phyloP scores from a whole-genome alignment of 2,329 filamentous ascomycete genomes.

The Coniochaeta prunicola region DNA sequence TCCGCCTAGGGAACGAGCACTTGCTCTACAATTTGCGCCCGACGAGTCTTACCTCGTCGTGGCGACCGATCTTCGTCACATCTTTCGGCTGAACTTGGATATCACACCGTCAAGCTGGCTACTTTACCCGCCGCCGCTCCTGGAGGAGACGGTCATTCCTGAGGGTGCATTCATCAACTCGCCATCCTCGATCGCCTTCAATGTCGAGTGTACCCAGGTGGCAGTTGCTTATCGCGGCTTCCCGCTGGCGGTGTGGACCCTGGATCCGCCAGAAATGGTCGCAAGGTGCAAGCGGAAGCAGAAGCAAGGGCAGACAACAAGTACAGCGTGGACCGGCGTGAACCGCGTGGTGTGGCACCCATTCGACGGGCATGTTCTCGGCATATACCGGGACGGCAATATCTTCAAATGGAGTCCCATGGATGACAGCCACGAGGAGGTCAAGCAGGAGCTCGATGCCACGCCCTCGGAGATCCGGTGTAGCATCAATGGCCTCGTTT shows the following conservation, averaged over 20 bases:
- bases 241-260: slow-evolving; percentile 12
- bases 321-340: background rate
- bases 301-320: slow-evolving; percentile 2
- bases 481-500: slow-evolving; percentile 10
- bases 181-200: slow-evolving; percentile 10
- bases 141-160: slow-evolving; percentile 9
- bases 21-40: slow-evolving; percentile 8
- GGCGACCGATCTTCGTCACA: slow-evolving; percentile 5
- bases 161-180: slow-evolving; percentile 7
- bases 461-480: slow-evolving; percentile 4
- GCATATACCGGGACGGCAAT: slow-evolving; percentile 13
- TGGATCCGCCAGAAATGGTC: slow-evolving; percentile 13
- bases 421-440: slow-evolving; percentile 13
- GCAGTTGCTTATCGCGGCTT: slow-evolving; percentile 11
- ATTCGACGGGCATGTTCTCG: slow-evolving; percentile 11
- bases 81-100: slow-evolving; percentile 3
- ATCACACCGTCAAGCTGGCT: background rate
- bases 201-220: slow-evolving; percentile 11
- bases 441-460: slow-evolving; percentile 3
- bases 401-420: slow-evolving; percentile 18
- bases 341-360: slow-evolving; percentile 14
- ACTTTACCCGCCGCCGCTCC: background rate
- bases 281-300: slow-evolving; percentile 10
- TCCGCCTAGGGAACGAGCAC: slow-evolving; percentile 4
- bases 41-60: slow-evolving; percentile 4